phyloP scores from a whole-genome alignment of 495 filamentous ascomycete genomes.

The Penicillium silybi region DNA sequence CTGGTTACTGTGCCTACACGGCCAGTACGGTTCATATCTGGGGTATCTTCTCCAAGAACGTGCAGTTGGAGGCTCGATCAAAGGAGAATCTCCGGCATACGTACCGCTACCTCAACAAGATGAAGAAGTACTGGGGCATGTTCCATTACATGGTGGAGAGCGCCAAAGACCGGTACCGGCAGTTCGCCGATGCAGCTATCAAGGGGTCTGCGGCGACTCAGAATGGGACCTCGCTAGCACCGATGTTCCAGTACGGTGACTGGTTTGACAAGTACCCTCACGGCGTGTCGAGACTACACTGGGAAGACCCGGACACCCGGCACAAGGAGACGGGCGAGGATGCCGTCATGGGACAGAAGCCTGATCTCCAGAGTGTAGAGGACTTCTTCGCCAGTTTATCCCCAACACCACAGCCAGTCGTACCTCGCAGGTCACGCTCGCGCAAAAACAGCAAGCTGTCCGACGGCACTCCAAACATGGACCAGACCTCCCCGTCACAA shows the following conservation, averaged over 20 bases:
- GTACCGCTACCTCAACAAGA: constrained; percentile 83
- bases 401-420: constrained; percentile 51
- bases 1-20: constrained; percentile 90
- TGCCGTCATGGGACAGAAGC: constrained; percentile 76
- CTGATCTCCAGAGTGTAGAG: constrained; percentile 88
- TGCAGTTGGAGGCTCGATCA: constrained; percentile 66
- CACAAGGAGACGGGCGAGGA: constrained; percentile 72
- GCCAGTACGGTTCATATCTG: constrained; percentile 91
- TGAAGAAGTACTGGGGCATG: constrained; percentile 98
- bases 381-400: constrained; percentile 88
- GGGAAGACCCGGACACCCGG: constrained; percentile 69
- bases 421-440: constrained; percentile 37
- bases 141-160: constrained; percentile 95
- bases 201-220: constrained; percentile 45
- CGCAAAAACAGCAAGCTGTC: constrained; percentile 33
- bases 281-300: constrained; percentile 79
- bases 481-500: constrained; percentile 28
- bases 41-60: constrained; percentile 82
- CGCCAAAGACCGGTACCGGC: constrained; percentile 82
- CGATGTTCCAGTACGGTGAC: constrained; percentile 93
- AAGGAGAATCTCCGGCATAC: constrained; percentile 88
- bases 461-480: constrained; percentile 22
- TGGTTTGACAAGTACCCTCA: constrained; percentile 97
- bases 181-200: constrained; percentile 72
- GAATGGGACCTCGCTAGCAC: constrained; percentile 45